Evolutionary conservation across 2,329 filamentous ascomycete species (phyloP), one percentile per base, ranked within the genome.

Genomic region (Trichoderma aggressivum): DNA sequence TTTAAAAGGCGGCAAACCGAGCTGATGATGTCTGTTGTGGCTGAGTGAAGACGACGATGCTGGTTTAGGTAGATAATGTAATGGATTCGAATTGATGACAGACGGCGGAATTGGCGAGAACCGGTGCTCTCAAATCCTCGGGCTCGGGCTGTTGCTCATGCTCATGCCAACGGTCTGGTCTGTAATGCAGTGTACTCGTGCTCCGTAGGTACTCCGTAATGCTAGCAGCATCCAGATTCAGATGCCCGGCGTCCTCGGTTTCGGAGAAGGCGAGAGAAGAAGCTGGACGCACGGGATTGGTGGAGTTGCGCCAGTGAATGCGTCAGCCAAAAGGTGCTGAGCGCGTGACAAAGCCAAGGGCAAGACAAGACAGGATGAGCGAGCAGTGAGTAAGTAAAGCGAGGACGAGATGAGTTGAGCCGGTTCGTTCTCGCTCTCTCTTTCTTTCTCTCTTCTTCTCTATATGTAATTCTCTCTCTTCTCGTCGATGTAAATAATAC

Each of bases 181-280:
- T 58, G 36, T 39, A 39, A 39, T 39, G 36, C 7, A 39, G 16
- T 39, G 36, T 39, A 39, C n/a, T n/a, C n/a, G n/a, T n/a, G n/a
- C n/a, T n/a, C n/a, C n/a, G n/a, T n/a, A n/a, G n/a, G n/a, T n/a
- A n/a, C n/a, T 18, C 18, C 47, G 11, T n/a, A 59, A 32, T 24
- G 55, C 28, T 32, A 21, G 30, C 55, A 34, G 5, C 26, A 28
- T 30, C 53, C 36, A 59, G 53, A 21, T 26, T 12, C 24, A 24
- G 58, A 61, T 26, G n/a, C 7, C 24, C 63, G 70, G 70, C 47
- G 55, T 62, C 66, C 47, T 72, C 70, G 72, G 70, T 64, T 60
- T 74, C 73, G 73, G 74, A 47, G 71, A 74, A 74, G 73, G 71
- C 74, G 74, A 75, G 8, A 71, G 73, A 74, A 72, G 65, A 34